phyloP scores from a whole-genome alignment of 257 asterid species.

The Pogostemon cablin region DNA sequence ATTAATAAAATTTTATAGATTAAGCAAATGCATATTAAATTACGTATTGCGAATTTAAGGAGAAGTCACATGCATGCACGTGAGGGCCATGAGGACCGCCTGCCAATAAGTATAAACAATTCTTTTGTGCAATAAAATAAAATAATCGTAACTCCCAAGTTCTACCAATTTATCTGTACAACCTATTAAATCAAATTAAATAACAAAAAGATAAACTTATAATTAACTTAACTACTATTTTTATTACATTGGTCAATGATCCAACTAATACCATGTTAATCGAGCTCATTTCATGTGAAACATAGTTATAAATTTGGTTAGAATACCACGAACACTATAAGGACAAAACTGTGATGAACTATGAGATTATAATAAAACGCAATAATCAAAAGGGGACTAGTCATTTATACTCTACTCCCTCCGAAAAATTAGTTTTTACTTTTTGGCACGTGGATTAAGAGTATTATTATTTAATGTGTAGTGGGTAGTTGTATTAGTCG shows the following conservation, averaged over 20 bases:
- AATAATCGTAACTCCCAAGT: conserved; percentile 11
- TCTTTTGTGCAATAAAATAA: background rate
- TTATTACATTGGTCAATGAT: conserved; percentile 11
- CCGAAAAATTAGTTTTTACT: too few species aligned
- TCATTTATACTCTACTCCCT: too few species aligned
- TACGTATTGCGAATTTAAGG: conserved; percentile 35
- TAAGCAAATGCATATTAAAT: conserved; percentile 33
- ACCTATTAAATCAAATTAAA: background rate
- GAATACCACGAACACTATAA: too few species aligned
- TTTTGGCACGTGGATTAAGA: too few species aligned
- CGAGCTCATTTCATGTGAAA: too few species aligned
- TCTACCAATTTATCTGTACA: background rate
- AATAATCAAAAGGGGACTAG: too few species aligned
- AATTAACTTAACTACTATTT: background rate
- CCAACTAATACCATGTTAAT: background rate
- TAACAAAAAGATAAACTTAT: background rate
- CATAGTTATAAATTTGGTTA: too few species aligned
- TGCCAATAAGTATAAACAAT: conserved; percentile 26
- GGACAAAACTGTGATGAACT: too few species aligned
- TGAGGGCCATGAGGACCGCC: conserved; percentile 53
- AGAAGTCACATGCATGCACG: conserved; percentile 51
- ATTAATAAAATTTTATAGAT: conserved; percentile 7
- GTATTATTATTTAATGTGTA: too few species aligned
- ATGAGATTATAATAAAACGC: too few species aligned
- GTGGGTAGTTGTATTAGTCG: too few species aligned